Percentiles rank a stretch among this genome's conserved stretches.
These are phyloP conservation scores for Teratosphaeria destructans DNA, from an alignment of 2,329 filamentous ascomycete species.

Conservation along the genomic window DNA sequence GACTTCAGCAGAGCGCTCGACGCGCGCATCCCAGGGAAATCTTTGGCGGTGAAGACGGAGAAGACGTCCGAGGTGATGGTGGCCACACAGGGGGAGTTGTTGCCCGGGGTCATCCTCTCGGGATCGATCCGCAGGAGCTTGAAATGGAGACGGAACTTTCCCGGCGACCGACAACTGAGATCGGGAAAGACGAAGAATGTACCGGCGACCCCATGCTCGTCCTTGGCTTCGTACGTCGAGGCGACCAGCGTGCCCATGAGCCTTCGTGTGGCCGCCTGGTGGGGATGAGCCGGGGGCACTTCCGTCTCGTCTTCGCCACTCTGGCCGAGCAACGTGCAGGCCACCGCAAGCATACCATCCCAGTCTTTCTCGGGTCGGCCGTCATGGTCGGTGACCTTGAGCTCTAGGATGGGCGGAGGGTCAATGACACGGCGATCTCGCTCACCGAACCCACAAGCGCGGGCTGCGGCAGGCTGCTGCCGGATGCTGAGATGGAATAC, in stretches of 20 bases:
- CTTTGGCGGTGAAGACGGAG: slow-evolving; percentile 71
- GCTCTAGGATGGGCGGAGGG: slow-evolving; percentile 71
- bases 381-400: slow-evolving; percentile 52
- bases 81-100: slow-evolving; percentile 37
- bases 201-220: slow-evolving; percentile 62
- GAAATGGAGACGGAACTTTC: slow-evolving; percentile 65
- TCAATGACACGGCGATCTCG: slow-evolving; percentile 73
- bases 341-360: slow-evolving; percentile 50
- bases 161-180: slow-evolving; percentile 67
- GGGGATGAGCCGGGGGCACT: slow-evolving; percentile 28
- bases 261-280: slow-evolving; percentile 55
- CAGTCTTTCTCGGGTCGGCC: slow-evolving; percentile 49
- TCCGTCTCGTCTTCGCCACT: slow-evolving; percentile 60
- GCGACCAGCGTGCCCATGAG: slow-evolving; percentile 73
- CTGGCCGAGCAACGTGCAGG: slow-evolving; percentile 67
- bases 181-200: slow-evolving; percentile 84
- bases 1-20: slow-evolving; percentile 64
- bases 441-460: slow-evolving; percentile 75
- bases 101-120: slow-evolving; percentile 43
- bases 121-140: slow-evolving; percentile 63
- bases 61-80: slow-evolving; percentile 59
- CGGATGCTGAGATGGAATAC: slow-evolving; percentile 50
- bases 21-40: slow-evolving; percentile 74
- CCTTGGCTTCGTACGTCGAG: slow-evolving; percentile 64
- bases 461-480: slow-evolving; percentile 67